A percentile compares a stretch with the other conserved stretches of the same genome.
Evolutionary conservation across 106 monocot genomes (phyloP).

Genomic region (Dioscorea alata): DNA sequence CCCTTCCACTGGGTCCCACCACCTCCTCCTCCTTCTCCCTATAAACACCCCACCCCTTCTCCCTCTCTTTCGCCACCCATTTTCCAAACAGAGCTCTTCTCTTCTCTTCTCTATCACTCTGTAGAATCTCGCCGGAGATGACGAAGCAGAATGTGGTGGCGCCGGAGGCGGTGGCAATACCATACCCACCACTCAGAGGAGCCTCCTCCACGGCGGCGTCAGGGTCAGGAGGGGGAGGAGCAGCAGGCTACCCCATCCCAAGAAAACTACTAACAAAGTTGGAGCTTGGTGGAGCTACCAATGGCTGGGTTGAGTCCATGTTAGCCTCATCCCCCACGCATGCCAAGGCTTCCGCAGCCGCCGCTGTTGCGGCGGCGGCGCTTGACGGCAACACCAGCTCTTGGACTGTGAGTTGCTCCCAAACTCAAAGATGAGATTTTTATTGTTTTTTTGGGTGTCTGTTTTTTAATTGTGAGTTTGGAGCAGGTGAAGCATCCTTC

Average conservation of each 20-base stretch:
- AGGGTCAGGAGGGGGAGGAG: no score
- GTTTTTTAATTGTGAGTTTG: not conserved
- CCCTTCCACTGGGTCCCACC: not conserved
- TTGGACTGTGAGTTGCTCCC: constrained; percentile 8
- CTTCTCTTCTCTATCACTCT: not conserved
- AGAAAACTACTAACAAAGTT: constrained; percentile 13
- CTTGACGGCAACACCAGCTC: not conserved
- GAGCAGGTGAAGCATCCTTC: constrained; percentile 32
- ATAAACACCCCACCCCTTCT: not conserved
- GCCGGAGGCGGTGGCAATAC: constrained; percentile 20
- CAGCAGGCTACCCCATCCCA: no score
- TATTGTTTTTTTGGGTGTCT: not conserved
- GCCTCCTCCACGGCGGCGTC: not conserved
- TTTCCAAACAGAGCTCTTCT: not conserved
- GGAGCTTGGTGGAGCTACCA: constrained; percentile 4
- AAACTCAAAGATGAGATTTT: not conserved
- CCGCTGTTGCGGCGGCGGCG: not conserved
- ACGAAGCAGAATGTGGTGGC: constrained; percentile 38
- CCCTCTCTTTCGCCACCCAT: not conserved
- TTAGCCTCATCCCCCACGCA: constrained; percentile 33
- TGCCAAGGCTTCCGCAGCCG: constrained; percentile 8
- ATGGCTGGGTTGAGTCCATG: constrained; percentile 21
- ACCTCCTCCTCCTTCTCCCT: not conserved
- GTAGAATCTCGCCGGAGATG: constrained; percentile 10
- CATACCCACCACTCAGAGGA: constrained; percentile 19